These are phyloP conservation scores for Vicia villosa DNA, from an alignment of 306 rosid species.

Conservation along the genomic window DNA sequence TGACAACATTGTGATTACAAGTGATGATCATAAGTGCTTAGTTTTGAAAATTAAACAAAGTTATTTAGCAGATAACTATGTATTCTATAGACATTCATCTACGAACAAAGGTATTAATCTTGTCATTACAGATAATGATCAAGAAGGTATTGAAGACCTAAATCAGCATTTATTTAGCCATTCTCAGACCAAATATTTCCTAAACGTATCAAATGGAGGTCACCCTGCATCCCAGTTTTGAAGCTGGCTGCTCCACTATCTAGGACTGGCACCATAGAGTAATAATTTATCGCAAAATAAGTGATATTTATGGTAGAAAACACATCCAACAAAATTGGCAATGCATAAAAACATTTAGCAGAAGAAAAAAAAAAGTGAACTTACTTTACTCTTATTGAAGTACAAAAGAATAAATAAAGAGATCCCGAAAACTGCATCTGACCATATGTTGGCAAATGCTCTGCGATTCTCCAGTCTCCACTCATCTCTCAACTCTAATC, in stretches of 20 bases:
- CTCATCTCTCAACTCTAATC: slow-evolving; percentile 88
- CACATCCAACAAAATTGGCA: slow-evolving; percentile 6
- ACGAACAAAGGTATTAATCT: not conserved
- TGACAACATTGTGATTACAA: too few species aligned
- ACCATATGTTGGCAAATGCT: slow-evolving; percentile 98
- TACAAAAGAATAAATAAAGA: slow-evolving; percentile 85
- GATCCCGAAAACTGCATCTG: slow-evolving; percentile 84
- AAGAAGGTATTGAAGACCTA: not conserved
- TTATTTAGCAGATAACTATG: not conserved
- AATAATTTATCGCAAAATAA: slow-evolving; percentile 8
- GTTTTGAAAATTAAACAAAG: not conserved
- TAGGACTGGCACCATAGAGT: not conserved
- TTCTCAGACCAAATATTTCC: not conserved
- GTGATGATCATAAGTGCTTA: not conserved
- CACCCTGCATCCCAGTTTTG: not conserved
- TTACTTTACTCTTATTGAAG: slow-evolving; percentile 87
- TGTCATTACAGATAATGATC: not conserved
- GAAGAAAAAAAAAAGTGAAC: slow-evolving; percentile 42
- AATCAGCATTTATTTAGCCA: not conserved
- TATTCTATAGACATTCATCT: not conserved
- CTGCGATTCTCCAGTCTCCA: slow-evolving; percentile 88
- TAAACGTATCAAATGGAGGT: not conserved
- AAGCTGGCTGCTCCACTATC: not conserved
- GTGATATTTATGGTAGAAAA: slow-evolving; percentile 25
- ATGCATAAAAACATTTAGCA: slow-evolving; percentile 26